phyloP scores from a whole-genome alignment of 1,284 basidiomycete species.

The Leccinum fuscescens region DNA sequence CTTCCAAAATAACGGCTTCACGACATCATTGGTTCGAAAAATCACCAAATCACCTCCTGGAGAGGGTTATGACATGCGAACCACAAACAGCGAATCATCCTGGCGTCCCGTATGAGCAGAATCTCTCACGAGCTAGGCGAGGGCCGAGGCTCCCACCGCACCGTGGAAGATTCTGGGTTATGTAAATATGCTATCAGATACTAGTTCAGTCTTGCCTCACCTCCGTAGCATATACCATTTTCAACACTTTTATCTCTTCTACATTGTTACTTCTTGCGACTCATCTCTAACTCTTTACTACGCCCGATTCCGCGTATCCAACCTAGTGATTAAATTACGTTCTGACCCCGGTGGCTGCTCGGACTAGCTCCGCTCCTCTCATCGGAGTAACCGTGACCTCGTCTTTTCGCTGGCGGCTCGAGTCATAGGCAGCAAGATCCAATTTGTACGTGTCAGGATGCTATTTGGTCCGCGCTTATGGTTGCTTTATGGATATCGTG shows the following conservation, averaged over 20 bases:
- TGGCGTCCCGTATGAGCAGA: not conserved
- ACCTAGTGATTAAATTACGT: not conserved
- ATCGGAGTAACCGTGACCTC: not conserved
- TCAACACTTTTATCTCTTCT: not conserved
- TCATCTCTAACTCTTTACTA: not conserved
- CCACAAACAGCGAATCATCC: not conserved
- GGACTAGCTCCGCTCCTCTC: not conserved
- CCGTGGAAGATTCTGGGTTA: not conserved
- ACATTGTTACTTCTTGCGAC: not conserved
- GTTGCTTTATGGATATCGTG: conserved; percentile 3
- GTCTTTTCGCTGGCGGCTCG: not conserved
- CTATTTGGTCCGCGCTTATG: not conserved
- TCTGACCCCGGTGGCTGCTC: not conserved
- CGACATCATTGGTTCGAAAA: not conserved
- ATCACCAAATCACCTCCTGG: not conserved
- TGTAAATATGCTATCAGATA: not conserved
- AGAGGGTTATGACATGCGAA: conserved; percentile 10
- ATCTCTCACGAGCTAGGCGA: not conserved
- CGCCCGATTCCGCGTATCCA: not conserved
- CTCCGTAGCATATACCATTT: not conserved
- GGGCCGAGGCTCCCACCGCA: not conserved
- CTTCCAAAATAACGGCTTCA: not conserved
- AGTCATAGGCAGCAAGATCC: not conserved
- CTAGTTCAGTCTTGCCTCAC: not conserved
- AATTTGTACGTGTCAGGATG: conserved; percentile 10